A percentile compares a stretch with the other conserved stretches of the same genome.
Evolutionary conservation across 192 early-diverging fungal genomes (phyloP).

Genomic region (Linnemannia exigua): DNA sequence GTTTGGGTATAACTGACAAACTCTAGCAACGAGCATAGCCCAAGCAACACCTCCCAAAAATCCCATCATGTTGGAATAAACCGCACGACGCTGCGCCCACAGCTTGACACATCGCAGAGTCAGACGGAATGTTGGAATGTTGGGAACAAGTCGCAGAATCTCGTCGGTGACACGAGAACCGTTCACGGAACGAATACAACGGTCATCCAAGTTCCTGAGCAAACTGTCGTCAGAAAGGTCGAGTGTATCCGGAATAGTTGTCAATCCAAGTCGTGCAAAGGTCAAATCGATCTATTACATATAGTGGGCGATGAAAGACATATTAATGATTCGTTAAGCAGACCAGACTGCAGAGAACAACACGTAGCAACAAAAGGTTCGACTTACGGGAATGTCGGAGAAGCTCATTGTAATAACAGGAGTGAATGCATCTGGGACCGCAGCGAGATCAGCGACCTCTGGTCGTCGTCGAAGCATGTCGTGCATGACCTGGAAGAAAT

Average conservation of each 20-base stretch:
- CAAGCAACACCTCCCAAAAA: constrained; percentile 99
- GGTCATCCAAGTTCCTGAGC: constrained; percentile 90
- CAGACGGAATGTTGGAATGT: constrained; percentile 89
- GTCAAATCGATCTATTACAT: constrained; percentile 89
- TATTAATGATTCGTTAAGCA: neutral
- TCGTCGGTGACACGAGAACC: constrained; percentile 98
- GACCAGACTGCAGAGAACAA: neutral
- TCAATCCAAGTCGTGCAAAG: constrained; percentile 83
- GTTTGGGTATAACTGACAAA: constrained; percentile 97
- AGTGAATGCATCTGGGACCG: constrained; percentile 92
- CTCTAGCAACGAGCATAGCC: constrained; percentile 96
- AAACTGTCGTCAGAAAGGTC: constrained; percentile 90
- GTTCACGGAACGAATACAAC: constrained; percentile 91
- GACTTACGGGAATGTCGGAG: constrained; percentile 85
- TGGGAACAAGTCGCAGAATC: constrained; percentile 94
- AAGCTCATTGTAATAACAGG: constrained; percentile 97
- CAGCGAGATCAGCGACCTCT: constrained; percentile 91
- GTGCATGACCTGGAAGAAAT: constrained; percentile 94
- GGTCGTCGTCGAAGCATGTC: constrained; percentile 84
- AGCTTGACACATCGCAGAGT: constrained; percentile 95
- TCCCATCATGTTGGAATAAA: constrained; percentile 98
- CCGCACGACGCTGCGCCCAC: constrained; percentile 94
- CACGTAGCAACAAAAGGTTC: neutral
- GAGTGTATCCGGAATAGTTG: constrained; percentile 86
- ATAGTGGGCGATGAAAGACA: neutral